Base-by-base conservation (phyloP, 345 rosid species). In the Nephelium lappaceum region DNA sequence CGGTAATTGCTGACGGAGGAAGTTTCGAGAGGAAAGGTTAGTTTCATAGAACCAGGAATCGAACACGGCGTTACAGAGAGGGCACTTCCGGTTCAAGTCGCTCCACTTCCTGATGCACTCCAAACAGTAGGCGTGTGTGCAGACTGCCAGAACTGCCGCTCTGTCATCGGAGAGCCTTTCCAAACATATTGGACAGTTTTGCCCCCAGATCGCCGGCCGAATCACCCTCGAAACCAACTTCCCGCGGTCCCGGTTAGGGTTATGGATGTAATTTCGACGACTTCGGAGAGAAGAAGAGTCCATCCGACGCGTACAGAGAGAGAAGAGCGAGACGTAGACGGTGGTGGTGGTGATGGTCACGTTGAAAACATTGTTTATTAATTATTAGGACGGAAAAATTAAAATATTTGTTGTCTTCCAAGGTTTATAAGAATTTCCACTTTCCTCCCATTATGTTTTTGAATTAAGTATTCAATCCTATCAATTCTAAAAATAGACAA, bases 61-160 rank as follows among this genome's bases (percentile, higher is more conserved):
- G 79, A 91, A 90, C 49, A 67, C 57, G n/a, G 82, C 74, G 83
- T 88, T 92, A 84, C 98, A 90, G 81, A 94, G 93, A 72, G 97
- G 95, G 69, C 95, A 90, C 31, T 53, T 86, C 69, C 93, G 86
- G 87, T 88, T 90, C 80, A 91, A 43, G 41, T 84, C 72, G 86
- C 97, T 92, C 94, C 94, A 92, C 49, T 78, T 79, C 2, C 82
- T 73, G 67, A 92, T 91, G 80, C 97, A 92, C 3, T 23, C 79
- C 62, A 78, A 71, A 73, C 94, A 92, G 84, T 87, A 91, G 0
- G 89, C 90, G 84, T 94, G 98, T 27, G 73, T 72, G 78, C 93
- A 90, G 66, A n/a, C 72, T 11, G 85, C 27, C 25, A 94, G 78
- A 57, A 92, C 93, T 11, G 92, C 93, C 67, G 87, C 57, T 77